Conservation (phyloP, 495 filamentous ascomycete species). For the Talaromyces borbonicus region DNA sequence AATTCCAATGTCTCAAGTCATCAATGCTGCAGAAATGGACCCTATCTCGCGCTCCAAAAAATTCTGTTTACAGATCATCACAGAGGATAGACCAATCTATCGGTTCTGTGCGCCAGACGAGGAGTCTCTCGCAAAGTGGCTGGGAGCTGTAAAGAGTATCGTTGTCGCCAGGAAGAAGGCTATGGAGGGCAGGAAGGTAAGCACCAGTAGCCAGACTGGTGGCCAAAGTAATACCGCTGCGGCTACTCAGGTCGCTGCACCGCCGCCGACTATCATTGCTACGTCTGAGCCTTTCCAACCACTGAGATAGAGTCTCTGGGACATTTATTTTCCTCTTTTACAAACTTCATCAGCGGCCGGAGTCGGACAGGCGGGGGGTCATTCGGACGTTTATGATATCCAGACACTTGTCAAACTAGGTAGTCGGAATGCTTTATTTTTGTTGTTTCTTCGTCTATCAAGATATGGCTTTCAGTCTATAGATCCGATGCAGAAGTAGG, state of each 20-base stretch:
- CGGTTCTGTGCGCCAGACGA: slow-evolving; percentile 77
- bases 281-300: slow-evolving; percentile 6
- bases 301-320: neutral
- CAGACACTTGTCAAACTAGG: no score
- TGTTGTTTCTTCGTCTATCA: no score
- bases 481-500: neutral
- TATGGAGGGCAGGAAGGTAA: slow-evolving; percentile 9
- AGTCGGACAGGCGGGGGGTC: neutral
- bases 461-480: no score
- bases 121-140: slow-evolving; percentile 70
- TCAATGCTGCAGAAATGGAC: slow-evolving; percentile 90
- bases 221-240: neutral
- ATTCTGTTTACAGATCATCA: slow-evolving; percentile 87
- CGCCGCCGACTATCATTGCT: neutral
- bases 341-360: neutral
- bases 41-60: slow-evolving; percentile 73
- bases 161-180: slow-evolving; percentile 55
- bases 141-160: slow-evolving; percentile 86
- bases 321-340: neutral
- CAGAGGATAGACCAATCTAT: slow-evolving; percentile 77
- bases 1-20: slow-evolving; percentile 65
- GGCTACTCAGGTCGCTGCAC: neutral
- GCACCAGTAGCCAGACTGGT: neutral
- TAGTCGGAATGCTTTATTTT: no score
- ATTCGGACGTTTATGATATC: no score